These are phyloP conservation scores for Mycena maculata DNA, from an alignment of 768 basidiomycete species.

Conservation along the genomic window DNA sequence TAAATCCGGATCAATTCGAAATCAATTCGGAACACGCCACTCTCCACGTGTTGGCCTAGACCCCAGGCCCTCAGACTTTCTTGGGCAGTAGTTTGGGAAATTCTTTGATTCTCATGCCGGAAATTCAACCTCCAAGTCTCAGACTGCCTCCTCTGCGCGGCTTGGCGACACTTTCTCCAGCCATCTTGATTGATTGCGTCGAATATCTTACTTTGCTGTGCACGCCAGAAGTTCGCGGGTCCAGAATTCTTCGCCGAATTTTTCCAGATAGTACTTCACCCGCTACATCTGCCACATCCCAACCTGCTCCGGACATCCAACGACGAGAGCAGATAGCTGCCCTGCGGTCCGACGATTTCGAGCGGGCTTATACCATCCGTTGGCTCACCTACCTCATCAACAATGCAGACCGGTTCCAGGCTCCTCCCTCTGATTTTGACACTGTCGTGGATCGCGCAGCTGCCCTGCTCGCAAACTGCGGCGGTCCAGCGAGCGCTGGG, in stretches of 20 bases:
- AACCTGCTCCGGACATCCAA: neutral
- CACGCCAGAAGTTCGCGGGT: conserved; percentile 72
- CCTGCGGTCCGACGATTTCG: conserved; percentile 71
- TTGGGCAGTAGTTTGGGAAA: too few relatives aligned
- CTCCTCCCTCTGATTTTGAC: conserved; percentile 42
- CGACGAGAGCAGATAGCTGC: conserved; percentile 20
- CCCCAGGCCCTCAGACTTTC: too few relatives aligned
- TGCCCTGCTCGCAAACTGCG: conserved; percentile 70
- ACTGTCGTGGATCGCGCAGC: conserved; percentile 64
- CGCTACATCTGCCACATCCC: neutral
- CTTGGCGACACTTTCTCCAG: conserved; percentile 49
- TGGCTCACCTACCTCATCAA: conserved; percentile 80
- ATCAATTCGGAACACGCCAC: too few relatives aligned
- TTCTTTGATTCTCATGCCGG: neutral
- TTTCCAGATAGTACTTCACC: neutral
- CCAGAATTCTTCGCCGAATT: conserved; percentile 51
- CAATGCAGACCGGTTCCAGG: conserved; percentile 42
- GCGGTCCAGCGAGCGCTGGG: conserved; percentile 74
- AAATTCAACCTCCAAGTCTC: conserved; percentile 56
- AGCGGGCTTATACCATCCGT: conserved; percentile 72
- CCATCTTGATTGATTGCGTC: conserved; percentile 57
- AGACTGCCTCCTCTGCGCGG: conserved; percentile 64
- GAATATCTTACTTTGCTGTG: conserved; percentile 66
- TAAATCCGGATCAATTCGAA: too few relatives aligned
- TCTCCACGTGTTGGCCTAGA: too few relatives aligned